Percentiles rank a stretch among this genome's conserved stretches.
Conservation (phyloP, 306 rosid genomes). For the Cucumis melo region DNA sequence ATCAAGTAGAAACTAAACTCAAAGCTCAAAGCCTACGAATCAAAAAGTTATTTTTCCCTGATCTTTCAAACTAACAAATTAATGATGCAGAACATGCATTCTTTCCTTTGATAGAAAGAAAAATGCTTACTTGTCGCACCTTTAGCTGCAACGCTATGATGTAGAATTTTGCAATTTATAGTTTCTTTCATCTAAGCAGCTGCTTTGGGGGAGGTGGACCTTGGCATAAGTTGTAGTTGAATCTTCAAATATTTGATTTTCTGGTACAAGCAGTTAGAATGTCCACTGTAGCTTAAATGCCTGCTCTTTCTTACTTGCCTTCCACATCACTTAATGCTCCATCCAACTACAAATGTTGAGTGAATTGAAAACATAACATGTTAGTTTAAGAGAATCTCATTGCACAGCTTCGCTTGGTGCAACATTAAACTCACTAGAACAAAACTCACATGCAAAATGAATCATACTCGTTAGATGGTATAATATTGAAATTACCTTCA, state of each 20-base stretch:
- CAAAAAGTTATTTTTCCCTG: too few species aligned
- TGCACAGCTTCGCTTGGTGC: neutral
- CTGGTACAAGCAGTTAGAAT: neutral
- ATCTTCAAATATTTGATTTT: neutral
- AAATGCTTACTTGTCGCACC: neutral
- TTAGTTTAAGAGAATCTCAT: neutral
- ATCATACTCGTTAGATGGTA: neutral
- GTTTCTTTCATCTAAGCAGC: neutral
- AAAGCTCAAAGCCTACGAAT: too few species aligned
- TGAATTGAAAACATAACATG: neutral
- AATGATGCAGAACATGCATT: neutral
- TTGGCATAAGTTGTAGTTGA: neutral
- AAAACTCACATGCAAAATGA: neutral
- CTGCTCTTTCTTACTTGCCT: neutral
- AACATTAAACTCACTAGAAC: neutral
- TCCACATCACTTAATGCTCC: neutral
- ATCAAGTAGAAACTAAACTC: too few species aligned
- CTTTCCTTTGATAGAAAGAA: neutral
- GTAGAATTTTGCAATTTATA: neutral
- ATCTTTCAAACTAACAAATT: neutral
- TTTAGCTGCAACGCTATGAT: neutral
- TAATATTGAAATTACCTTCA: too few species aligned
- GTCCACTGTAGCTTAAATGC: slow-evolving; percentile 2
- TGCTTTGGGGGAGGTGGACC: neutral
- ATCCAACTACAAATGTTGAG: neutral